A percentile compares a stretch with the other conserved stretches of the same genome.
These are phyloP conservation scores for Piper longum DNA, from an alignment of 164 flowering plant genomes.

Conservation along the genomic window DNA sequence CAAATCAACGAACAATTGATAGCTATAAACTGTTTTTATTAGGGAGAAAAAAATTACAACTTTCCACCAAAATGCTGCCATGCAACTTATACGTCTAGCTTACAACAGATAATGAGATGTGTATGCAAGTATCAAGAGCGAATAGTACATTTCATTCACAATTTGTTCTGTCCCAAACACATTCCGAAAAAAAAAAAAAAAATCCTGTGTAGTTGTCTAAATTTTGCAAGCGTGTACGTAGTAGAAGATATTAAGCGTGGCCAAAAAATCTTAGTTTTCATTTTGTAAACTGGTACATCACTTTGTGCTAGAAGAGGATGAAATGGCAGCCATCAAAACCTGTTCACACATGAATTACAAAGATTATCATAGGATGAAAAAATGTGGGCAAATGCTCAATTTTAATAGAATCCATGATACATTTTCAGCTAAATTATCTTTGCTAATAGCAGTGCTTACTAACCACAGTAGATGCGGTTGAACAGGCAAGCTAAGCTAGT, in stretches of 20 bases:
- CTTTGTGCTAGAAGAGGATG: neutral
- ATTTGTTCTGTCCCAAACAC: neutral
- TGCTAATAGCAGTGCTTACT: too few relatives aligned
- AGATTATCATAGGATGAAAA: too few relatives aligned
- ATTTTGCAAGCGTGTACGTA: too few relatives aligned
- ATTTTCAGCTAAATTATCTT: too few relatives aligned
- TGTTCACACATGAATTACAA: constrained; percentile 7
- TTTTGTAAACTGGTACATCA: neutral
- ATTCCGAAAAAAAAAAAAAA: too few relatives aligned
- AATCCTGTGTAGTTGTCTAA: neutral
- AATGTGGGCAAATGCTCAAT: neutral
- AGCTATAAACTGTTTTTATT: too few relatives aligned
- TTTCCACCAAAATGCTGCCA: neutral
- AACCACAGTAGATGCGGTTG: too few relatives aligned
- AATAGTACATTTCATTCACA: neutral
- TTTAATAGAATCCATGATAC: too few relatives aligned
- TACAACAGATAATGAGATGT: neutral
- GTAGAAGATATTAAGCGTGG: neutral
- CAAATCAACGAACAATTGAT: too few relatives aligned
- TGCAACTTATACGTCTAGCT: neutral
- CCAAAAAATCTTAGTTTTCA: neutral
- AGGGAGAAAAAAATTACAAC: too few relatives aligned
- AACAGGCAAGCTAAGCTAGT: neutral
- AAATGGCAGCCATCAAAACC: constrained; percentile 71
- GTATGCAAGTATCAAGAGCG: neutral